Base-by-base conservation (phyloP, 208 protist genomes). In the Wallacemonas sp. region DNA sequence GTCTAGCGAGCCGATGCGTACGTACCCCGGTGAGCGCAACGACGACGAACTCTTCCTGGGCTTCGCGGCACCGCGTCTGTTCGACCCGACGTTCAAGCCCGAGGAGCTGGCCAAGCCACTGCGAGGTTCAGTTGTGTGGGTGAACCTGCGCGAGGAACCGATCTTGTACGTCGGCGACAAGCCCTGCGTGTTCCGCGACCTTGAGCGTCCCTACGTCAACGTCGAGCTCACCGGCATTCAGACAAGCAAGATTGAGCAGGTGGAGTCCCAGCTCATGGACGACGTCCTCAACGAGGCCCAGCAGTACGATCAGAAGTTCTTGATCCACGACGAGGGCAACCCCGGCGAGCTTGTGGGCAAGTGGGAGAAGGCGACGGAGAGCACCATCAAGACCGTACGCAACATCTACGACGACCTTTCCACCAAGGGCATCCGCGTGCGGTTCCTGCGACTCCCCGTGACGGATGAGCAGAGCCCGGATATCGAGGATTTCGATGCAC, bases 171-270 rank as follows among this genome's bases (percentile, higher is more conserved):
- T 95, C 12, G 89, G 89, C 29, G 89, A 95, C 67, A 74, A 78
- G 10, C 89, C 89, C 9, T 95, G 86, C 55, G 89, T 95, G 37
- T 90, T 95, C 37, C 83, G 89, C 34, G 85, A 95, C 57, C 65
- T 95, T 5, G 83, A 80, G n/a, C 70, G 79, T 13, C 89, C 89
- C 34, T 95, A 95, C 75, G 89, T 95, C 33, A 95, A 95, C 63
- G 89, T 95, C 26, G 89, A 93, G 82, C 73, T 95, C 10, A 93
- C 86, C 19, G 89, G 89, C 52, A 95, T 95, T 58, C 73, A 89
- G 27, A 89, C 89, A 13, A 54, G 86, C 29, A 92, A 95, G 72
- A 84, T 93, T 21, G 89, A 95, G 66, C 72, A 79, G 26, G 84
- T 95, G 17, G 85, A 95, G 74, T 69, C 61, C 36, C 73, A 90